Percentiles rank a stretch among this genome's conserved stretches.
Evolutionary conservation across 805 yeast species (phyloP).

Genomic region (Wickerhamiella sergipiensis): DNA sequence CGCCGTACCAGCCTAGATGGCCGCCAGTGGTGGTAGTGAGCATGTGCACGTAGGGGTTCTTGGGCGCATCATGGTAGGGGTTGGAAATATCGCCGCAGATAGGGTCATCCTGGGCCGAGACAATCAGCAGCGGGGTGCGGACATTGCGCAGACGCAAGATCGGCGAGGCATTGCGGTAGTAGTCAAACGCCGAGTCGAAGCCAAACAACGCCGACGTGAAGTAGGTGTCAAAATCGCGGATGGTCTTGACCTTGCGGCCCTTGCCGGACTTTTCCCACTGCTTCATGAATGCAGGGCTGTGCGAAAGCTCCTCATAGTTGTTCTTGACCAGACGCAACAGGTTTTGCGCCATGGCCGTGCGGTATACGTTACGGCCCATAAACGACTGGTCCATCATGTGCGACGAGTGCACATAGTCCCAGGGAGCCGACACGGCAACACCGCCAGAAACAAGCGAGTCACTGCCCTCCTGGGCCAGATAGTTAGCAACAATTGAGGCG

Average conservation of each 20-base stretch:
- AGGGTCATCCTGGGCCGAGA: constrained; percentile 68
- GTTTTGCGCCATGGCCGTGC: constrained; percentile 37
- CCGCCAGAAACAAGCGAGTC: constrained; percentile 36
- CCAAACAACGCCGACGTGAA: constrained; percentile 59
- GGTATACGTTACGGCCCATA: constrained; percentile 35
- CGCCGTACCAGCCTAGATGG: constrained; percentile 66
- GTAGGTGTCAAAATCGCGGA: constrained; percentile 47
- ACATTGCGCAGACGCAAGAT: constrained; percentile 36
- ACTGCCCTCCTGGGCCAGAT: constrained; percentile 47
- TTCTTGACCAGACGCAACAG: constrained; percentile 30
- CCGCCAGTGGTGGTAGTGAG: constrained; percentile 61
- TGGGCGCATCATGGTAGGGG: constrained; percentile 37
- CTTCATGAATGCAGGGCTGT: constrained; percentile 20
- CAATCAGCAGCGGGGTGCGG: constrained; percentile 47
- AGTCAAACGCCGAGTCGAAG: constrained; percentile 46
- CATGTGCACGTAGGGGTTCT: constrained; percentile 47
- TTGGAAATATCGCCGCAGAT: constrained; percentile 40
- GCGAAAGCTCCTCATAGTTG: constrained; percentile 30
- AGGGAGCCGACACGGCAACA: constrained; percentile 50
- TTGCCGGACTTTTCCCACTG: constrained; percentile 15
- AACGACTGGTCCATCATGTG: constrained; percentile 28
- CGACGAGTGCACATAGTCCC: constrained; percentile 51
- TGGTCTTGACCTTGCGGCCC: constrained; percentile 10
- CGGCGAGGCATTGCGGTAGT: constrained; percentile 53
- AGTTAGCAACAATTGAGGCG: constrained; percentile 56